A percentile compares a stretch with the other conserved stretches of the same genome.
Conservation (phyloP, 2,329 filamentous ascomycete species). For the Metarhizium album region DNA sequence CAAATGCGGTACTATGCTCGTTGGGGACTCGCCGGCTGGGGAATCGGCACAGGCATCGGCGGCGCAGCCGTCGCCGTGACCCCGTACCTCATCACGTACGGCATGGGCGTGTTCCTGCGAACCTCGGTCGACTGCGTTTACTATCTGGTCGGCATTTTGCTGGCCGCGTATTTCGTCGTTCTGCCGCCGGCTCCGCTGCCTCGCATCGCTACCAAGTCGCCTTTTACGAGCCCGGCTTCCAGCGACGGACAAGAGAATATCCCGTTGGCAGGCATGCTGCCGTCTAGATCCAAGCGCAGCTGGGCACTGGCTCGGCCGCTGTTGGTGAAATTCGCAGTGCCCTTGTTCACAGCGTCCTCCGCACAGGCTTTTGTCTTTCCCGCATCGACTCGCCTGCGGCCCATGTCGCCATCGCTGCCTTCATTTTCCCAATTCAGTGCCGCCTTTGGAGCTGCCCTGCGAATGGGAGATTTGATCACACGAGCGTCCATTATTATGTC, state of each 20-base stretch:
- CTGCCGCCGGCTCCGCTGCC: constrained; percentile 15
- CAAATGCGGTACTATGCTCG: constrained; percentile 19
- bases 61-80: constrained; percentile 16
- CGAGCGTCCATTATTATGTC: not conserved
- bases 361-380: not conserved
- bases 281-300: not conserved
- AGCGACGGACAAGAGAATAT: not conserved
- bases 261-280: not conserved
- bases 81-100: constrained; percentile 19
- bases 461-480: not conserved
- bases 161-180: constrained; percentile 18
- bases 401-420: not conserved
- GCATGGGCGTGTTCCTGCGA: constrained; percentile 17
- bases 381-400: not conserved
- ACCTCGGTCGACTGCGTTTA: constrained; percentile 17
- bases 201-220: constrained; percentile 4
- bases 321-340: not conserved
- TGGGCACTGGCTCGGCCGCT: not conserved
- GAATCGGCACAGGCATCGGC: constrained; percentile 21
- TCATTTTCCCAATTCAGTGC: not conserved
- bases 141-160: constrained; percentile 15
- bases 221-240: not conserved
- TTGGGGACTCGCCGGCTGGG: constrained; percentile 24
- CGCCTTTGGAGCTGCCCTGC: not conserved
- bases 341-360: not conserved